Evolutionary conservation across 1,139 yeast genomes (phyloP), one percentile per base, ranked within the genome.

Genomic region (Saccharomyces hybrid): DNA sequence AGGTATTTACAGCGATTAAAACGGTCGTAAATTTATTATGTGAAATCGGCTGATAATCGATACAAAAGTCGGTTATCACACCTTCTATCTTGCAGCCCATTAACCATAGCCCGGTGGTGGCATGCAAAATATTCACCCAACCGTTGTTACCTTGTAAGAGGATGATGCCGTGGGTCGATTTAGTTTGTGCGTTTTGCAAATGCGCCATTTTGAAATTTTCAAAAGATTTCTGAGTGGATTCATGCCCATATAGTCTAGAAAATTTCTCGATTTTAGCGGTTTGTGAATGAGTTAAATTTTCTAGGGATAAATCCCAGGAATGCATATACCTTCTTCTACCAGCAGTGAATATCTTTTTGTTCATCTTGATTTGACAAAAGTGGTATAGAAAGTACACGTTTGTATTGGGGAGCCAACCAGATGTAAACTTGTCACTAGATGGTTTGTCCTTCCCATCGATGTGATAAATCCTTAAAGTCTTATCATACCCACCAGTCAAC

Each of bases 291-390:
- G 79, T 75, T 21, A 52, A 53, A 34, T 49, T 46, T 14, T 56
- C 53, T 21, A 58, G 50, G 53, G 80, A 80, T 55, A 93, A 76
- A 70, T 90, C 93, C 96, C 98, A 91, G 55, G 89, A 83, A 71
- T 87, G 88, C 88, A 93, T 84, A 69, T 86, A 91, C 57, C 88
- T 80, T 74, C 99, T 83, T 74, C 97, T 82, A 57, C 99, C 99
- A 57, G 88, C 96, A 1, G 95, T 89, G 68, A 81, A 85, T 2
- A 93, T 61, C 80, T 77, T 56, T 56, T 75, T 76, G 59, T 79
- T 82, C 59, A 5, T 51, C 53, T 27, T 55, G 47, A 11, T 29
- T 38, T 26, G 56, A 54, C 6, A 65, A 65, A 65, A 2, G 69
- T 59, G 6, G 64, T 64, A 52, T 68, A 69, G 48, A 69, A 68